phyloP scores from a whole-genome alignment of 2,329 filamentous ascomycete genomes.

The Sclerotiophoma versabilis region DNA sequence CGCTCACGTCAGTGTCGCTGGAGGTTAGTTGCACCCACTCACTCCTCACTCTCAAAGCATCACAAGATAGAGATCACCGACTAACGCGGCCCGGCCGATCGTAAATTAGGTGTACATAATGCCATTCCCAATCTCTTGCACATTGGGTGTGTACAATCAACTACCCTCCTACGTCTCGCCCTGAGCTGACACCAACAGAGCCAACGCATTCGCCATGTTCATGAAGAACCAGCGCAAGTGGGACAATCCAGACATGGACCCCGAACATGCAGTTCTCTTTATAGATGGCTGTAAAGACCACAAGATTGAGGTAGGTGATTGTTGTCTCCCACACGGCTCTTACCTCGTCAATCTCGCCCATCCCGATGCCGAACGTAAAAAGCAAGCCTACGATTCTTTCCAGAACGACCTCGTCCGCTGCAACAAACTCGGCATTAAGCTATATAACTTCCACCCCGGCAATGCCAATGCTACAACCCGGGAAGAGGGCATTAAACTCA shows the following conservation, averaged over 20 bases:
- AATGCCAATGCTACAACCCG: conserved; percentile 73
- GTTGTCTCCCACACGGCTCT: conserved; percentile 89
- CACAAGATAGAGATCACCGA: conserved; percentile 7
- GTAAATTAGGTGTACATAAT: conserved; percentile 79
- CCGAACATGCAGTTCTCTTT: conserved; percentile 74
- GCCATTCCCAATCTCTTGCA: conserved; percentile 77
- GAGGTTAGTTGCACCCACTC: conserved; percentile 64
- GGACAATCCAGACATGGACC: conserved; percentile 78
- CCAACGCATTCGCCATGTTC: conserved; percentile 93
- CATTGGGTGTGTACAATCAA: conserved; percentile 64
- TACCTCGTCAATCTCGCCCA: conserved; percentile 97
- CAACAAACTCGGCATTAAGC: conserved; percentile 80
- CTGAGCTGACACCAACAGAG: conserved; percentile 57
- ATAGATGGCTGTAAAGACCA: conserved; percentile 71
- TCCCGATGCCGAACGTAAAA: conserved; percentile 77
- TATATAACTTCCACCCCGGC: conserved; percentile 99
- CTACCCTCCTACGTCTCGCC: neutral
- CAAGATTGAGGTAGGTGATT: conserved; percentile 73
- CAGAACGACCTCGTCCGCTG: conserved; percentile 87
- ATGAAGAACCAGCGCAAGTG: conserved; percentile 97
- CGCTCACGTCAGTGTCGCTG: conserved; percentile 89
- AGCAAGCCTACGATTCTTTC: conserved; percentile 85
- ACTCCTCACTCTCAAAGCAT: neutral
- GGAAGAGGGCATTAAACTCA: conserved; percentile 74
- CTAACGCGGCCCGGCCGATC: conserved; percentile 27